Percentiles rank a stretch among this genome's conserved stretches.
These are phyloP conservation scores for Lachancea fermentati DNA, from an alignment of 805 yeast genomes.

Conservation along the genomic window DNA sequence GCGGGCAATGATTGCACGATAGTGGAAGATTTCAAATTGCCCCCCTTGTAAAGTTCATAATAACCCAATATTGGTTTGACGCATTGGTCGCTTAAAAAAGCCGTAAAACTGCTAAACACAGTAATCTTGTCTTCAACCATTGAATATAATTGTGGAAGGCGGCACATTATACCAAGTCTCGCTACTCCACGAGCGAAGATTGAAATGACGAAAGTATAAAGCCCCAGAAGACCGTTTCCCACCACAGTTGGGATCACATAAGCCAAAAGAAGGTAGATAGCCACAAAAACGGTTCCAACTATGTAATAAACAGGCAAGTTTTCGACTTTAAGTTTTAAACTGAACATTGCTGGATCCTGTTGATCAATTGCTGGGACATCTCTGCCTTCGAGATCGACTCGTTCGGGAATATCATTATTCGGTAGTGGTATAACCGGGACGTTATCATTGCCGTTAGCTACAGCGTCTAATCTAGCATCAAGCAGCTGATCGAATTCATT, in stretches of 20 bases:
- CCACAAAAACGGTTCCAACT: slow-evolving; percentile 27
- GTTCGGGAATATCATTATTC: background rate
- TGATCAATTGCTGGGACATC: slow-evolving; percentile 13
- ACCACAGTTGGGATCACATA: slow-evolving; percentile 45
- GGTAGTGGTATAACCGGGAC: slow-evolving; percentile 10
- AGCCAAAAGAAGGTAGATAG: slow-evolving; percentile 36
- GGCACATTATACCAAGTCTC: slow-evolving; percentile 8
- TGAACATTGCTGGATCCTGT: slow-evolving; percentile 24
- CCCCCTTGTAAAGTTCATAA: slow-evolving; percentile 17
- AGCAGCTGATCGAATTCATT: slow-evolving; percentile 21
- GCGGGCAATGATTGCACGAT: slow-evolving; percentile 27
- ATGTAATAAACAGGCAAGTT: slow-evolving; percentile 22
- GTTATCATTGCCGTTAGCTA: slow-evolving; percentile 12
- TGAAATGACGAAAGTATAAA: slow-evolving; percentile 14
- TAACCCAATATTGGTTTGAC: slow-evolving; percentile 8
- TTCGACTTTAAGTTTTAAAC: slow-evolving; percentile 21
- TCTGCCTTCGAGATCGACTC: slow-evolving; percentile 6
- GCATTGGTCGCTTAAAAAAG: slow-evolving; percentile 16
- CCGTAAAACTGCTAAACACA: slow-evolving; percentile 1
- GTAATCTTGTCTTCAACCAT: slow-evolving; percentile 4
- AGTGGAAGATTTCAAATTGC: slow-evolving; percentile 19
- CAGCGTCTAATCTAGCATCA: slow-evolving; percentile 9
- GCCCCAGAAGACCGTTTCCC: slow-evolving; percentile 32
- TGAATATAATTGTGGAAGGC: background rate
- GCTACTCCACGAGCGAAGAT: slow-evolving; percentile 13